Base-by-base conservation (phyloP, 1,139 yeast genomes). In the Torulaspora globosa region DNA sequence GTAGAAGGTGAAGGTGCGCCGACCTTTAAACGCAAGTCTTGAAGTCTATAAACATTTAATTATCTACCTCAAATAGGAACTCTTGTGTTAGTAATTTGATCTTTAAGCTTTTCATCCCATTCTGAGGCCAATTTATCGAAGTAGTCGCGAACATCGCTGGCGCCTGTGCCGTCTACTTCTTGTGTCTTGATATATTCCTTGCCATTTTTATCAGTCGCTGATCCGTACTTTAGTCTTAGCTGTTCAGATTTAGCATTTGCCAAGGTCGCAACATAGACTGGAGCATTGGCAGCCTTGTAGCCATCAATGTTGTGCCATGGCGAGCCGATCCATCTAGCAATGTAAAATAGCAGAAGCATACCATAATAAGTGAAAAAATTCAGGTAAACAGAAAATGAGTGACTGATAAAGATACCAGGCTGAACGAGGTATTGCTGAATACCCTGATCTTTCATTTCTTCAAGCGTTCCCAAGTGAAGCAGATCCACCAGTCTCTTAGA, bases 331-430 rank as follows among this genome's bases (percentile, higher is more conserved):
- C 75, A 71, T 55, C 97, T 74, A 12, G 96, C 95, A n/a, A 89
- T 37, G 63, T 88, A 89, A 63, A 94, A 92, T 62, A 89, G 70
- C 39, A 80, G 53, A 52, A 89, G 63, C 97, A 92, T 92, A 8
- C 95, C 95, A 53, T 84, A 80, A 62, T 80, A 86, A 1, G 95
- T 82, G 64, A 89, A 72, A 7, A 84, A 67, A 62, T 88, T 88
- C 63, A 94, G 74, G 54, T 77, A 84, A 50, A 85, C 79, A 61
- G 78, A 81, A 58, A 86, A 87, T 2, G 95, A 84, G 52, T 83
- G 83, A 49, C 95, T 84, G 24, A 84, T 82, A 66, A 94, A 89
- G 29, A 94, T 87, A 12, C 99, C 99, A 0, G 99, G 99, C 53
- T 92, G 97, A 7, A 86, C 81, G 37, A 92, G 70, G 67, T 84